Evolutionary conservation across 345 rosid genomes (phyloP).

Genomic region (Hirschfeldia incana): DNA sequence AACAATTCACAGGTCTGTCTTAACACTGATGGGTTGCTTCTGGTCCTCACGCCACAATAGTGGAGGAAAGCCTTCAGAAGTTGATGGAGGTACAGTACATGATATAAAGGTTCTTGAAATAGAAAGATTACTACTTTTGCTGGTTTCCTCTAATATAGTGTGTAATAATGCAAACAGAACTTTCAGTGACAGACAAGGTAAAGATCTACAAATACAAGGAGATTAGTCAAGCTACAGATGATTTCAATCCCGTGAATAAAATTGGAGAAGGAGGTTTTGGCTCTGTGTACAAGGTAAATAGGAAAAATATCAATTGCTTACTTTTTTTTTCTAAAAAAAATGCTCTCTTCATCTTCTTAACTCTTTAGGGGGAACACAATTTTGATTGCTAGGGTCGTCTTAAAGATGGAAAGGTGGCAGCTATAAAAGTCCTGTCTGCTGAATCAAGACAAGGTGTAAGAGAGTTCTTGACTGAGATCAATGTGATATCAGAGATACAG

Average conservation of each 20-base stretch:
- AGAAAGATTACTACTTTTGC: neutral
- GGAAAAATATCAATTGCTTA: neutral
- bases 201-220: slow-evolving; percentile 63
- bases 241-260: slow-evolving; percentile 59
- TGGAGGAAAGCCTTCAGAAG: slow-evolving; percentile 39
- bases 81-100: slow-evolving; percentile 61
- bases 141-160: slow-evolving; percentile 21
- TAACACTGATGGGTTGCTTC: slow-evolving; percentile 64
- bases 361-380: neutral
- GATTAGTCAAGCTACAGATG: slow-evolving; percentile 67
- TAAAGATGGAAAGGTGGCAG: slow-evolving; percentile 73
- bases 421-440: slow-evolving; percentile 86
- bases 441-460: slow-evolving; percentile 86
- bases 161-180: slow-evolving; percentile 40
- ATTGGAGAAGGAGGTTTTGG: slow-evolving; percentile 99
- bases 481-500: slow-evolving; percentile 66
- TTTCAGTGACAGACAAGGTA: slow-evolving; percentile 51
- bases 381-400: slow-evolving; percentile 72
- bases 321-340: neutral
- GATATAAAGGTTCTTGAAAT: neutral
- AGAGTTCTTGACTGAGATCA: slow-evolving; percentile 89
- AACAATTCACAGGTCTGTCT: slow-evolving; percentile 32
- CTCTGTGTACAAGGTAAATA: slow-evolving; percentile 57
- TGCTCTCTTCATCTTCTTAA: neutral
- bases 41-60: slow-evolving; percentile 46